phyloP scores from a whole-genome alignment of 257 asterid genomes.

The Solanum boliviense region DNA sequence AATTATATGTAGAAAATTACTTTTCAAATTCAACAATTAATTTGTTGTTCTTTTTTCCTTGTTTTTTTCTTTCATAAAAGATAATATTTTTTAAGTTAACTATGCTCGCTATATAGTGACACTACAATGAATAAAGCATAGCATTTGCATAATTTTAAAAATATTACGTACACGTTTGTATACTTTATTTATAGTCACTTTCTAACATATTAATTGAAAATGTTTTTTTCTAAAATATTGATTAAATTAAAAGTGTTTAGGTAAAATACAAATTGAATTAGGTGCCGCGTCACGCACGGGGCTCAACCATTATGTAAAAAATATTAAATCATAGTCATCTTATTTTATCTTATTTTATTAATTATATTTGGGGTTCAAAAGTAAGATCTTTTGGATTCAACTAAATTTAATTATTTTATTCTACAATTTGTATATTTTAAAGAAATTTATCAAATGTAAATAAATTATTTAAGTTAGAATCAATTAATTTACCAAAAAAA shows the following conservation, averaged over 20 bases:
- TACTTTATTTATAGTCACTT: background rate
- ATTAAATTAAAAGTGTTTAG: background rate
- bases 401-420: background rate
- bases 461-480: background rate
- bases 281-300: background rate
- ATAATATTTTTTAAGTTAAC: background rate
- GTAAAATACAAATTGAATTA: background rate
- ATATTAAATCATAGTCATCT: background rate
- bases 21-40: background rate
- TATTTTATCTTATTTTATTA: background rate
- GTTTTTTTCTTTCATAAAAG: background rate
- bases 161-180: background rate
- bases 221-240: background rate
- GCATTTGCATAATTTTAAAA: background rate
- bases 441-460: background rate
- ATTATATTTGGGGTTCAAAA: background rate
- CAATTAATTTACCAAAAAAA: background rate
- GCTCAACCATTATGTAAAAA: background rate
- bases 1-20: background rate
- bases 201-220: background rate
- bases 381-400: fast-evolving
- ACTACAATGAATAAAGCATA: background rate
- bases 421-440: background rate
- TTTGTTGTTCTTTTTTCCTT: background rate
- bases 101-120: background rate